phyloP scores from a whole-genome alignment of 257 asterid genomes.

The Nicotiana knightiana region DNA sequence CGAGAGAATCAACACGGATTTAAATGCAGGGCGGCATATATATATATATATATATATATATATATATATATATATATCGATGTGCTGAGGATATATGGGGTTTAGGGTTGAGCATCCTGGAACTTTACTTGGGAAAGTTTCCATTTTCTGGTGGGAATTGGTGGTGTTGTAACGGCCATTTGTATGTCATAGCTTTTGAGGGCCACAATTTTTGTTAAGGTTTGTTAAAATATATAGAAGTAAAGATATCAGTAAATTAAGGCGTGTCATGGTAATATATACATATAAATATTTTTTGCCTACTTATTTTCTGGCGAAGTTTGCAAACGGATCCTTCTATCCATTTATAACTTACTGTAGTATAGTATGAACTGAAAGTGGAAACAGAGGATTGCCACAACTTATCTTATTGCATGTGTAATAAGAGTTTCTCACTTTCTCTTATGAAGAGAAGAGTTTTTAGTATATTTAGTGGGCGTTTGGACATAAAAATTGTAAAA shows the following conservation, averaged over 20 bases:
- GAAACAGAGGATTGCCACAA: neutral
- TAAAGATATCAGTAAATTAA: too few species aligned
- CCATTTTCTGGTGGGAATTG: constrained; percentile 11
- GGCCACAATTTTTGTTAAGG: too few species aligned
- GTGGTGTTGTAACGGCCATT: constrained; percentile 18
- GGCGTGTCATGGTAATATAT: too few species aligned
- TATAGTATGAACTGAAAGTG: neutral
- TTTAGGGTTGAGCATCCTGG: constrained; percentile 20
- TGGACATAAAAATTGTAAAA: too few species aligned
- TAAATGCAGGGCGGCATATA: constrained; percentile 13
- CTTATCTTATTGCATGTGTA: too few species aligned
- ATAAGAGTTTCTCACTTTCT: too few species aligned
- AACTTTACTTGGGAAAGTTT: constrained; percentile 15
- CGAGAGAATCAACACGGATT: constrained; percentile 16
- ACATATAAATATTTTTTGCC: constrained; percentile 4
- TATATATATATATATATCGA: neutral
- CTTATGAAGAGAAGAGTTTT: too few species aligned
- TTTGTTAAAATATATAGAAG: too few species aligned
- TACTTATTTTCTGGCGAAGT: too few species aligned
- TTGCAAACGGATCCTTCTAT: too few species aligned
- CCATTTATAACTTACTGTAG: too few species aligned
- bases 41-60: neutral
- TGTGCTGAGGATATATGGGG: constrained; percentile 27
- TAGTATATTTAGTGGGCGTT: too few species aligned
- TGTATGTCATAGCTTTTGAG: constrained; percentile 5